Evolutionary conservation across 805 yeast species (phyloP), one percentile per base, ranked within the genome.

Genomic region (Wickerhamomyces pijperi): DNA sequence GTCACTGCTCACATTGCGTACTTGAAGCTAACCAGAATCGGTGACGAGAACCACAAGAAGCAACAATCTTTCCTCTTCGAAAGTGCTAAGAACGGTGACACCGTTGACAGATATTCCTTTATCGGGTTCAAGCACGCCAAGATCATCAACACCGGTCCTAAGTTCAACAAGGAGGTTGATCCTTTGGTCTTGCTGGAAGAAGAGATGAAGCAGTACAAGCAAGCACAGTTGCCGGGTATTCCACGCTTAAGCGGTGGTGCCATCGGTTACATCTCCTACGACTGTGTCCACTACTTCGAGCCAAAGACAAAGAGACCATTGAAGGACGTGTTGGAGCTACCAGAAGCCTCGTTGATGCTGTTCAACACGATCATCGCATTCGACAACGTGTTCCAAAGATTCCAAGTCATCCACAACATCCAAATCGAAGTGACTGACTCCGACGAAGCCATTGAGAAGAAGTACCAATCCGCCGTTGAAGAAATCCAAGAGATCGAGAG

Each of bases 211-310:
- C 59, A 67, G 32, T 74, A 72, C 52, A 72, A 67, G 40, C 86
- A 84, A 53, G 85, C 88, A 2, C 77, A 74, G 49, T 63, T 85
- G 37, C 94, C 94, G 0, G 94, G 94, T 33, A 65, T 88, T 37
- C 85, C 95, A 13, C 74, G 72, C 46, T 64, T 87, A 42, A 79
- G 88, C 50, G 98, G 99, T 42, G 99, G 99, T 46, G 97, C 97
- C 5, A 72, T 90, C 39, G 99, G 99, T 2, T 92, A 87, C 56
- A 78, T 92, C 34, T 85, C 97, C 1, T 92, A 92, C 54, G 99
- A 92, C 60, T 92, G 99, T 66, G 82, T 92, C 54, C 83, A 86
- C 57, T 92, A 92, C 61, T 92, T 92, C 49, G 99, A 92, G 63
- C 99, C 99, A 43, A 79, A 71, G 49, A 90, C 97, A 1, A 72